Conservation (phyloP, 2,329 filamentous ascomycete species). For the Fulvia fulva region DNA sequence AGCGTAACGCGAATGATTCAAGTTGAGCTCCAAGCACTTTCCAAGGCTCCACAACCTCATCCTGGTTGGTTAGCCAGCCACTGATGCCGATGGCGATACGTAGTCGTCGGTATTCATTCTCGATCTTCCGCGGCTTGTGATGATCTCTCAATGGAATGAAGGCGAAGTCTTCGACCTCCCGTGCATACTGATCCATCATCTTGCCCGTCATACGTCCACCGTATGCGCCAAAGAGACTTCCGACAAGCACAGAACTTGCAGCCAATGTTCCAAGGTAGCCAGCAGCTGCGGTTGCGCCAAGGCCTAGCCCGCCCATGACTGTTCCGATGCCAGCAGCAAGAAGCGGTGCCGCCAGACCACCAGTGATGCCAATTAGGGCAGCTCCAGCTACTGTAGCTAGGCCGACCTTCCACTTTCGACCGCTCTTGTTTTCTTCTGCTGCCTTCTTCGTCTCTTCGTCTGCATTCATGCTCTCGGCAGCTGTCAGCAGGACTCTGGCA, state of each 20-base stretch:
- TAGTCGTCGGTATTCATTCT: slow-evolving; percentile 51
- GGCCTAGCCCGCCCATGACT: slow-evolving; percentile 72
- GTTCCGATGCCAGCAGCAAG: slow-evolving; percentile 75
- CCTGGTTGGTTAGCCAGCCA: slow-evolving; percentile 72
- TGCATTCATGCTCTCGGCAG: slow-evolving; percentile 72
- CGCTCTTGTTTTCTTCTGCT: slow-evolving; percentile 60
- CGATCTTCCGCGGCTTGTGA: slow-evolving; percentile 51
- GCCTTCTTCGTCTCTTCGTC: slow-evolving; percentile 73
- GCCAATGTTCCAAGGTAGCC: slow-evolving; percentile 75
- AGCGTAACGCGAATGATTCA: slow-evolving; percentile 79
- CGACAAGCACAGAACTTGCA: slow-evolving; percentile 74
- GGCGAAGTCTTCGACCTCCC: slow-evolving; percentile 83
- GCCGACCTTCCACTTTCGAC: slow-evolving; percentile 75
- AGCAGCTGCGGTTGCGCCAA: slow-evolving; percentile 70
- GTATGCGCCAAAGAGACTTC: slow-evolving; percentile 88
- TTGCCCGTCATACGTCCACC: slow-evolving; percentile 76
- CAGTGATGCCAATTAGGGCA: slow-evolving; percentile 77
- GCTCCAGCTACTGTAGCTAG: slow-evolving; percentile 85
- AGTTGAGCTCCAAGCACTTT: slow-evolving; percentile 64
- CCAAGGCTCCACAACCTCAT: slow-evolving; percentile 76
- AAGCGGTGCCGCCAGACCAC: slow-evolving; percentile 72
- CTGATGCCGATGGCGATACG: slow-evolving; percentile 78
- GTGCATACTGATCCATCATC: slow-evolving; percentile 83
- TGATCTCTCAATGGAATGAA: slow-evolving; percentile 68
- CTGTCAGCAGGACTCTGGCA: slow-evolving; percentile 68